A percentile compares a stretch with the other conserved stretches of the same genome.
phyloP scores from a whole-genome alignment of 306 rosid species.

The Nissolia schottii region DNA sequence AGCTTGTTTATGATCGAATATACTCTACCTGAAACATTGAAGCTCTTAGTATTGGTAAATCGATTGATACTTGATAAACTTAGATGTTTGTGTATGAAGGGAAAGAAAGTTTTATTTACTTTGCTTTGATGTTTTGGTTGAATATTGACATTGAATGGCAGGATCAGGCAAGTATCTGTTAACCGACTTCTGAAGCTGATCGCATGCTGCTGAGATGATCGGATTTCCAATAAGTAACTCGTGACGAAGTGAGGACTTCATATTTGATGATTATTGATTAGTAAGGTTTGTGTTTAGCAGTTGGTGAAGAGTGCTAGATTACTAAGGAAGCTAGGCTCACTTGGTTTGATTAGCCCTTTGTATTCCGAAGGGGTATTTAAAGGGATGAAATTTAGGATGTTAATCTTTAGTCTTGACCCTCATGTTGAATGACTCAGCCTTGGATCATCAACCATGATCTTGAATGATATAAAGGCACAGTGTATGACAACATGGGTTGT shows the following conservation, averaged over 20 bases:
- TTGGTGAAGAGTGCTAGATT: neutral
- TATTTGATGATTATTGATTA: neutral
- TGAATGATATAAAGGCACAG: neutral
- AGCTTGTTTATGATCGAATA: neutral
- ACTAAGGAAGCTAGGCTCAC: neutral
- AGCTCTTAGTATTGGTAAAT: neutral
- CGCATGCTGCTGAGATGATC: constrained; percentile 18
- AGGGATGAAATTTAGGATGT: neutral
- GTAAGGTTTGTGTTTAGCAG: neutral
- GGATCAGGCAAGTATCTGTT: constrained; percentile 32
- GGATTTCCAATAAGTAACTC: constrained; percentile 39
- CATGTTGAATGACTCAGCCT: constrained; percentile 24
- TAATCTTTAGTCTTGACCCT: neutral
- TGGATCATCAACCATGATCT: constrained; percentile 13
- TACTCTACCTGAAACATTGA: neutral
- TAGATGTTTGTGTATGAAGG: neutral
- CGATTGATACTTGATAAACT: neutral
- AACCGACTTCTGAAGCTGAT: constrained; percentile 25
- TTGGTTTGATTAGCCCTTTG: neutral
- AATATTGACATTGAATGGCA: constrained; percentile 16
- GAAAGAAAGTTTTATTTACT: constrained; percentile 13
- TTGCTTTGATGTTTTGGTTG: constrained; percentile 25
- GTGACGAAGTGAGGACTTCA: constrained; percentile 43
- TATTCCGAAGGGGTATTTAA: constrained; percentile 8
- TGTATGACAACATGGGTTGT: neutral